Evolutionary conservation across 2,329 filamentous ascomycete genomes (phyloP), one percentile per base, ranked within the genome.

Genomic region (Aspergillus texensis): DNA sequence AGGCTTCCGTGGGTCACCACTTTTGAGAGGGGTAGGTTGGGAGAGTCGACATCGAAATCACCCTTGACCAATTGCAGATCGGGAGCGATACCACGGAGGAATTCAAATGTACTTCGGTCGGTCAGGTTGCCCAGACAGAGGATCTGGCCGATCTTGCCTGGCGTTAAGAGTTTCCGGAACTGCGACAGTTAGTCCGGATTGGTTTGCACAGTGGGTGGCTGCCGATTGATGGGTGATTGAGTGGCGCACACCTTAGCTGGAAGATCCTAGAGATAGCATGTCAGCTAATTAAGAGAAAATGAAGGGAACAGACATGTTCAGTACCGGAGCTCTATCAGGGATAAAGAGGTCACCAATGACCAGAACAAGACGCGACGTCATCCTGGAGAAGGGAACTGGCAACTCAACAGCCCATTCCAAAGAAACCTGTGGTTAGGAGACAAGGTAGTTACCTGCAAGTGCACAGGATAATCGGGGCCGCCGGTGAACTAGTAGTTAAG

Each of bases 261-360:
- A 74, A 97, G 94, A 79, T 96, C 86, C 86, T 88, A 70, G 45
- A 21, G 39, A 62, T 14, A n/a, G 65, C 9, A 46, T 48, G 63
- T 68, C 56, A 63, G 64, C 57, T 67, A 65, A 66, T 43, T 28
- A n/a, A 36, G 61, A 52, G 60, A 70, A 67, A 69, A 67, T 60
- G 64, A 64, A 55, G 50, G 62, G 16, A n/a, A 41, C 57, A 58
- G 59, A 54, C 28, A 34, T 21, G 10, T 21, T 53, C 45, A 77
- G 71, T 77, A 87, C 93, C 68, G 95, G 89, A 72, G 93, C 93
- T 77, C 93, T 86, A 80, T 97, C 93, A 72, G 93, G 93, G 80
- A 97, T 96, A 83, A 96, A 93, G 60, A 97, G 88, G 82, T 97
- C 93, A 78, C 93, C 93, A 71, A 97, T 92, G 75, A 95, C 92